Base-by-base conservation (phyloP, 1,139 yeast species). In the Kodamaea anthophila region DNA sequence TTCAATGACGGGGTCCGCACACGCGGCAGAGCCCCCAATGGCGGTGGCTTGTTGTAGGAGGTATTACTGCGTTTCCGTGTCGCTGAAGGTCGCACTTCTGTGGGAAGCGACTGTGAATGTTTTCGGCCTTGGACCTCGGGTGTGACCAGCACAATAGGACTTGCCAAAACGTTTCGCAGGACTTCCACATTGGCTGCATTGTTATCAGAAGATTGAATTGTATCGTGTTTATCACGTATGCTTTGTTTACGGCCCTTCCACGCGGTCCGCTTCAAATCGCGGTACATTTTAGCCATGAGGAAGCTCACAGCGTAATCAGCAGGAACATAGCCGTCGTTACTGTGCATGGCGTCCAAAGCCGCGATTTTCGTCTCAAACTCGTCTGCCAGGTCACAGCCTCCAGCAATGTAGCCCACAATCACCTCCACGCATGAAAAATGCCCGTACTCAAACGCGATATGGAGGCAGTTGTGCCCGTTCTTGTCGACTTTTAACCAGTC, bases 371-470 rank as follows among this genome's bases (percentile, higher is more conserved):
- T 61, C 33, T 71, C 66, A 1, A 76, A 75, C 18, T 66, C 58
- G 23, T 73, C 42, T 12, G 39, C 38, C 25, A 14, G 7, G 15
- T 33, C 41, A 8, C 39, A 30, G 9, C 38, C 28, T 1, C 37
- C 28, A 12, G 32, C 38, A 4, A 62, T 40, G 31, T 40, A 66
- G 23, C 63, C 65, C 2, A 83, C 51, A 21, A 88, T 55, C 14
- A 77, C 64, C 36, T 75, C 70, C 31, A 84, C 58, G 35, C 93
- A 81, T 28, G 74, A 74, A 15, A 73, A 48, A 38, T 76, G 74
- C 4, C 94, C 95, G 46, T 71, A 77, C 38, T 85, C 85, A 43
- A 87, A 76, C 6, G 94, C 86, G 13, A 82, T 55, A 51, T 88
- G 97, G 18, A 88, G 55, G 5, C 93, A 77, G 9, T 91, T 77